Conservation (phyloP, 371 early-diverging fungal species). For the Apophysomyces ossiformis region DNA sequence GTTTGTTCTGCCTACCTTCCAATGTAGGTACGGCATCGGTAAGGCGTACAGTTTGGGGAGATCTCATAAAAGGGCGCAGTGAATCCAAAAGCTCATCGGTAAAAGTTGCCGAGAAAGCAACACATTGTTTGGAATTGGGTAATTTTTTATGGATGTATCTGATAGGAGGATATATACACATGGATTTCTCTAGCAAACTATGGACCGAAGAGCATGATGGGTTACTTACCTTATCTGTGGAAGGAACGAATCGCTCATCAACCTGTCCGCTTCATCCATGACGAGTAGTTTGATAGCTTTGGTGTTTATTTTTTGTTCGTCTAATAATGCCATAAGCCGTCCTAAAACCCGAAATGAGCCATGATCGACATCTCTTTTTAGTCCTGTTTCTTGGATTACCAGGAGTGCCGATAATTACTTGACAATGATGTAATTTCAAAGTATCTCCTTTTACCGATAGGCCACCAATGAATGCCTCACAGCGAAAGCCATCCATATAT, state of each 20-base stretch:
- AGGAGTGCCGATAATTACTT: constrained; percentile 92
- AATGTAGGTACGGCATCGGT: constrained; percentile 64
- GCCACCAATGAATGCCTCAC: constrained; percentile 91
- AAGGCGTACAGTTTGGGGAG: constrained; percentile 57
- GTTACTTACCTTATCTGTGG: constrained; percentile 36
- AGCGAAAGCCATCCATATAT: constrained; percentile 60
- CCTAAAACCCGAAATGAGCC: constrained; percentile 33
- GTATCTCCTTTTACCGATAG: constrained; percentile 72
- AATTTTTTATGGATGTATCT: constrained; percentile 35
- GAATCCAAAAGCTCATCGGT: constrained; percentile 50
- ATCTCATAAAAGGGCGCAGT: constrained; percentile 44
- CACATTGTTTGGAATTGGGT: constrained; percentile 50
- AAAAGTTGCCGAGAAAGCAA: constrained; percentile 71
- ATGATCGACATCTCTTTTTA: too few species aligned
- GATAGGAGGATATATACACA: background rate
- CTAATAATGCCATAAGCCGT: constrained; percentile 82
- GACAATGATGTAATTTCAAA: constrained; percentile 66
- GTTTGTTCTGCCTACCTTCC: constrained; percentile 45
- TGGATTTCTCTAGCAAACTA: background rate
- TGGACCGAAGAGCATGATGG: background rate
- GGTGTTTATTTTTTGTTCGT: constrained; percentile 63
- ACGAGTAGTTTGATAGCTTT: constrained; percentile 80
- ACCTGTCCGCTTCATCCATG: constrained; percentile 96
- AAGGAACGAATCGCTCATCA: constrained; percentile 64
- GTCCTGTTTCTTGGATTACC: constrained; percentile 38